A percentile compares a stretch with the other conserved stretches of the same genome.
Conservation (phyloP, 139 green algal species). For the Nannochloris sp. region DNA sequence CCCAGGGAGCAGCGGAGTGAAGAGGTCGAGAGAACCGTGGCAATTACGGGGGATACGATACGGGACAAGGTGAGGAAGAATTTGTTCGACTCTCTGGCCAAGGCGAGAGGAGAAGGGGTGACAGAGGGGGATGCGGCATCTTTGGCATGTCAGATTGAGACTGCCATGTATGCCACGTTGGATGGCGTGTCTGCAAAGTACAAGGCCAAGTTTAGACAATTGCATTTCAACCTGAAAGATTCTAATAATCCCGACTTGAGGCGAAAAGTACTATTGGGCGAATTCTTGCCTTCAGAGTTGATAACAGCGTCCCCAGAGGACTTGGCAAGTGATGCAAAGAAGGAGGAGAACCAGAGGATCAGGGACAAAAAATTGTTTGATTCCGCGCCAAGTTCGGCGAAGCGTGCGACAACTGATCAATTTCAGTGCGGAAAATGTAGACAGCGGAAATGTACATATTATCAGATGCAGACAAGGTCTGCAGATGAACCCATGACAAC, state of each 20-base stretch:
- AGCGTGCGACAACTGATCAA: constrained; percentile 79
- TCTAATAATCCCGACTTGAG: constrained; percentile 72
- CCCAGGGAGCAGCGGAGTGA: neutral
- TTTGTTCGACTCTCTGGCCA: constrained; percentile 34
- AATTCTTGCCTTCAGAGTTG: constrained; percentile 41
- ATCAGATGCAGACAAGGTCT: constrained; percentile 66
- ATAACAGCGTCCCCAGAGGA: constrained; percentile 78
- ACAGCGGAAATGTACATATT: constrained; percentile 75
- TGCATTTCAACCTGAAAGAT: constrained; percentile 97
- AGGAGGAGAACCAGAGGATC: constrained; percentile 73
- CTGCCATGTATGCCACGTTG: constrained; percentile 14
- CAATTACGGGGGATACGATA: constrained; percentile 35
- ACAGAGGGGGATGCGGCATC: neutral
- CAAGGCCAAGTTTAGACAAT: constrained; percentile 82
- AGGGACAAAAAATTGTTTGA: constrained; percentile 74
- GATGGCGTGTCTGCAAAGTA: constrained; percentile 61
- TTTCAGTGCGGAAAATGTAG: constrained; percentile 89
- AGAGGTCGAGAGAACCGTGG: neutral
- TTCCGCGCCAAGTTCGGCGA: constrained; percentile 18
- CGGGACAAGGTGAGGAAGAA: constrained; percentile 49
- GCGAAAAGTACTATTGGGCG: constrained; percentile 35
- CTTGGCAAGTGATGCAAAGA: constrained; percentile 70
- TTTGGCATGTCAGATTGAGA: constrained; percentile 22
- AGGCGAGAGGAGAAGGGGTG: constrained; percentile 14
- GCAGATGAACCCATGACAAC: constrained; percentile 76